Evolutionary conservation across 208 protist species (phyloP).

Genomic region (Leishmania braziliensis): DNA sequence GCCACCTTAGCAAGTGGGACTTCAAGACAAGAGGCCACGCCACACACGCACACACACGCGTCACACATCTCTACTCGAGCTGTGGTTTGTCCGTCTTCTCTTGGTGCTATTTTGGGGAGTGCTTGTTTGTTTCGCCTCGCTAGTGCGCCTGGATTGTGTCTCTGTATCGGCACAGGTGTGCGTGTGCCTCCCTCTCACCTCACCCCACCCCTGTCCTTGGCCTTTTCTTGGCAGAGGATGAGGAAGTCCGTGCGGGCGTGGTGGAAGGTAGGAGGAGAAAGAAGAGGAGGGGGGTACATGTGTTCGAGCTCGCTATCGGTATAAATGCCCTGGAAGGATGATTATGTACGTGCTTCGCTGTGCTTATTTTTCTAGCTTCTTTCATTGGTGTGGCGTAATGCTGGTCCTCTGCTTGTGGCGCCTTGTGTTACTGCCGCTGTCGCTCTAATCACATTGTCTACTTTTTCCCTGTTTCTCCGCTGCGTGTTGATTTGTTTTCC

Average conservation of each 20-base stretch:
- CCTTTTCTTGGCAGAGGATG: too few species aligned
- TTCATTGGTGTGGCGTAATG: not conserved
- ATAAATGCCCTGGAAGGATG: too few species aligned
- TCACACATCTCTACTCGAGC: not conserved
- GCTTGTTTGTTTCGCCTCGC: not conserved
- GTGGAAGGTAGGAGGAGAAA: too few species aligned
- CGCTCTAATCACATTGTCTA: too few species aligned
- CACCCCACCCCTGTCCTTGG: too few species aligned
- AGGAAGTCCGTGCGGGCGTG: too few species aligned
- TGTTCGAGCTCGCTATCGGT: too few species aligned
- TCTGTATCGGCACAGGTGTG: too few species aligned
- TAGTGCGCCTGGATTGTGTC: not conserved
- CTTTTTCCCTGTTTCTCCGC: too few species aligned
- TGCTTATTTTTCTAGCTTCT: not conserved
- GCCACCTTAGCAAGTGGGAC: not conserved
- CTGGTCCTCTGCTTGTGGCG: too few species aligned
- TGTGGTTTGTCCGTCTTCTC: not conserved
- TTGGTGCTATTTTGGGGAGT: not conserved
- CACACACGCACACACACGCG: not conserved
- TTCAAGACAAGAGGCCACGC: not conserved
- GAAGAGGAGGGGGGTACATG: too few species aligned
- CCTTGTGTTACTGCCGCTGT: too few species aligned
- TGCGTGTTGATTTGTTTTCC: not conserved
- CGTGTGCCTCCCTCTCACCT: not conserved
- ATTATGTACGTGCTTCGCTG: not conserved